Evolutionary conservation across 2,329 filamentous ascomycete species (phyloP), one percentile per base, ranked within the genome.

Genomic region (Chrysoporthe puriensis): DNA sequence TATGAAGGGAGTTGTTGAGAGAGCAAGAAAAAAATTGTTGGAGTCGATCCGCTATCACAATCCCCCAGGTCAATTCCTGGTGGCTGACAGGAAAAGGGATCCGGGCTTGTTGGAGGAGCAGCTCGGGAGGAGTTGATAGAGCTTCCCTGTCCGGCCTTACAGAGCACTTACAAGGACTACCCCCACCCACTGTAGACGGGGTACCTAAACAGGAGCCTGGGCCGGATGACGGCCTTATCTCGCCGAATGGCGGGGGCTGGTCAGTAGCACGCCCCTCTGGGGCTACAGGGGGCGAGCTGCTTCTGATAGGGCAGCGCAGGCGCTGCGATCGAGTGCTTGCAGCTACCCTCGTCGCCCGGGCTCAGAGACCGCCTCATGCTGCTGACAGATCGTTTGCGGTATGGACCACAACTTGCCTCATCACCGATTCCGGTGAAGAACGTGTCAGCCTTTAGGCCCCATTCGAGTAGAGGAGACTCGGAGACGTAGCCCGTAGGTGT

Each of bases 151-250:
- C 46, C 44, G 44, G 8, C 43, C 43, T 7, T 48, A 48, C 16
- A n/a, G 18, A 21, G 46, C 44, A 54, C 11, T 21, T 36, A 26
- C 54, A 56, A 21, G 52, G 52, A 34, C 52, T 14, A 44, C 59
- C 42, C 16, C 26, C 26, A 11, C 43, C 50, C 60, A 9, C 34
- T 54, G 46, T 52, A 58, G 5, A 21, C 7, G n/a, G 36, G n/a
- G n/a, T 6, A 2, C 21, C 16, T 14, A 26, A 40, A 40, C 42
- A 26, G n/a, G 57, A 42, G 42, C 57, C n/a, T 32, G 36, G 62
- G 57, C 62, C 62, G 50, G 63, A 40, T 42, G 42, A 58, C 58
- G 64, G 44, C 50, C 67, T 69, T 69, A 69, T 69, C 68, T 64
- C 54, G 43, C 26, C 44, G 42, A 64, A 67, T 62, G 46, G 40